phyloP scores from a whole-genome alignment of 148 eudicot species.

The Vaccinium corymbosum region DNA sequence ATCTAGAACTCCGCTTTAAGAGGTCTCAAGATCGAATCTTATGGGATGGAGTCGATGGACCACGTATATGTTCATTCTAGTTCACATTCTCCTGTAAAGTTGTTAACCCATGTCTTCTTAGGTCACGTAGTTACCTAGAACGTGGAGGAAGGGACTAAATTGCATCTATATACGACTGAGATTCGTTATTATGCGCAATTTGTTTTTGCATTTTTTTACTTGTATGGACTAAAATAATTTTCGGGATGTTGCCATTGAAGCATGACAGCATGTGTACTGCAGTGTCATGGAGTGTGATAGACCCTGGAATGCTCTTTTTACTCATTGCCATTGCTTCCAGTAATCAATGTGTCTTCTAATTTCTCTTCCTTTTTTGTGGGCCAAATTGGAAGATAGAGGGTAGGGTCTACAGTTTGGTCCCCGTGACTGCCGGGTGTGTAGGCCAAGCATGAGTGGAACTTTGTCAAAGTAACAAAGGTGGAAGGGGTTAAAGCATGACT shows the following conservation, averaged over 20 bases:
- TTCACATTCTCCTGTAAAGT: neutral
- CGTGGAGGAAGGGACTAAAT: neutral
- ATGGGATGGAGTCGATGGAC: neutral
- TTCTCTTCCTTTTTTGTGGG: neutral
- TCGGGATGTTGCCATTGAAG: neutral
- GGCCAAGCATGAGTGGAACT: neutral
- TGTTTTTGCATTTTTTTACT: neutral
- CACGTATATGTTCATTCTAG: too few relatives aligned
- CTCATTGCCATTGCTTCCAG: constrained; percentile 13
- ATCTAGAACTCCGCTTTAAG: too few relatives aligned
- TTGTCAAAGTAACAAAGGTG: neutral
- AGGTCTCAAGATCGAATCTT: neutral
- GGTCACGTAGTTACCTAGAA: neutral
- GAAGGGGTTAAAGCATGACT: neutral
- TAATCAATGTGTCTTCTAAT: neutral
- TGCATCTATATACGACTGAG: neutral
- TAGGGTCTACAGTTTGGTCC: neutral
- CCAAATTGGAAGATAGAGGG: neutral
- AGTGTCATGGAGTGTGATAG: constrained; percentile 8
- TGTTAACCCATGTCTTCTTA: neutral
- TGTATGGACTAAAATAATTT: too few relatives aligned
- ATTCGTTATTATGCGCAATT: neutral
- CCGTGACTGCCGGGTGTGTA: neutral
- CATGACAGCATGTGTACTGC: neutral
- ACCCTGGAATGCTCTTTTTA: neutral